Percentiles rank a stretch among this genome's conserved stretches.
These are phyloP conservation scores for Trichoderma afroharzianum DNA, from an alignment of 2,329 filamentous ascomycete species.

Conservation along the genomic window DNA sequence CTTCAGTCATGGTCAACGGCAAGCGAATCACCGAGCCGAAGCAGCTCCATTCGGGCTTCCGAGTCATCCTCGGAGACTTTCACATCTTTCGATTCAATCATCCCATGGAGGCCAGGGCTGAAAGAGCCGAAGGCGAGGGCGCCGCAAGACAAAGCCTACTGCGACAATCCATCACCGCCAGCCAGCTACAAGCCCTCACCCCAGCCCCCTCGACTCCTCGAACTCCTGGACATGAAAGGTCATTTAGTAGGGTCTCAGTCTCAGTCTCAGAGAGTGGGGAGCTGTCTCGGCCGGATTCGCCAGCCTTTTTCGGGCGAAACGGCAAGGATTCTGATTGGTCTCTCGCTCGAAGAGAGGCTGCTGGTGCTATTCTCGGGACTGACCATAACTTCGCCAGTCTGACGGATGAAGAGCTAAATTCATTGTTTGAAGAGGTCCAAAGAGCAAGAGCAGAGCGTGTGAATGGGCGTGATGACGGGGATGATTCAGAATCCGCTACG, in stretches of 20 bases:
- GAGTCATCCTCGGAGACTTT: slow-evolving; percentile 94
- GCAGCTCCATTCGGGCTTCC: slow-evolving; percentile 83
- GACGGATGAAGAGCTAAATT: slow-evolving; percentile 90
- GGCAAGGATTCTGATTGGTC: slow-evolving; percentile 91
- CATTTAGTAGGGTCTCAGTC: slow-evolving; percentile 75
- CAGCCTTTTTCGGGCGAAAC: slow-evolving; percentile 60
- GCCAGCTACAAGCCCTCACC: slow-evolving; percentile 49
- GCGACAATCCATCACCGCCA: slow-evolving; percentile 72
- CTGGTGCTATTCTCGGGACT: slow-evolving; percentile 79
- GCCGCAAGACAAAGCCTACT: slow-evolving; percentile 63
- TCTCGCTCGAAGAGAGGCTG: slow-evolving; percentile 88
- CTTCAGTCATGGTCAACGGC: slow-evolving; percentile 97
- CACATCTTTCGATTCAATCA: slow-evolving; percentile 99
- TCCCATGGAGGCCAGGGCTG: slow-evolving; percentile 89
- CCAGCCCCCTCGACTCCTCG: slow-evolving; percentile 53
- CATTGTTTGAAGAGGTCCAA: slow-evolving; percentile 90
- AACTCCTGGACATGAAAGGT: slow-evolving; percentile 64
- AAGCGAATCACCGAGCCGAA: slow-evolving; percentile 82
- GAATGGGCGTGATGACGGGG: slow-evolving; percentile 70
- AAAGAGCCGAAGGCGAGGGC: slow-evolving; percentile 70
- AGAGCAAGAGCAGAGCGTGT: slow-evolving; percentile 72
- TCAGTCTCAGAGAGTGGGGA: slow-evolving; percentile 81
- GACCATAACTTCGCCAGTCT: slow-evolving; percentile 89
- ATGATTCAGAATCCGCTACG: slow-evolving; percentile 83
- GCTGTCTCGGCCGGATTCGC: slow-evolving; percentile 70